Conservation (phyloP, 768 basidiomycete genomes). For the Auriscalpium microsporum region DNA sequence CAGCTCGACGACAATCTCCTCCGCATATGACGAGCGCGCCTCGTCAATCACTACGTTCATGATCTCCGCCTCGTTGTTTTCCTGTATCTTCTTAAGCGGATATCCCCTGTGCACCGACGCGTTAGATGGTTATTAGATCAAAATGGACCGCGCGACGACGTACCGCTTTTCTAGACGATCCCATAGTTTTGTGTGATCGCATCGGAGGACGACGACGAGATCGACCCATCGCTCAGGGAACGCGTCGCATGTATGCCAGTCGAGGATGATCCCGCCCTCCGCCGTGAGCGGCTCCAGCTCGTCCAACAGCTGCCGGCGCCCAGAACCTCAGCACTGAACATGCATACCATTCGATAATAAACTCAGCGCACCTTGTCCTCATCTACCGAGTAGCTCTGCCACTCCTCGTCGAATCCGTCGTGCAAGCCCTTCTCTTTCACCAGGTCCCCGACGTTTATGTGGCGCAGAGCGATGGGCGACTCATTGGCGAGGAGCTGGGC, state of each 20-base stretch:
- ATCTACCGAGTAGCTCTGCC: conserved; percentile 90
- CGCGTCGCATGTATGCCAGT: conserved; percentile 90
- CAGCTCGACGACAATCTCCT: conserved; percentile 83
- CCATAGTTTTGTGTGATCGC: conserved; percentile 84
- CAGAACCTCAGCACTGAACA: not conserved
- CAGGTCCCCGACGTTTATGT: conserved; percentile 86
- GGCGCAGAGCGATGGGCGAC: conserved; percentile 59
- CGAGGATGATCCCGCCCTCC: conserved; percentile 75
- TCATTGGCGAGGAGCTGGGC: conserved; percentile 74
- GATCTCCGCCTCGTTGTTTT: conserved; percentile 98
- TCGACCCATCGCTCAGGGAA: conserved; percentile 98
- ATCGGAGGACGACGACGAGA: conserved; percentile 86
- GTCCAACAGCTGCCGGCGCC: conserved; percentile 63
- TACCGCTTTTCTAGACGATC: conserved; percentile 86
- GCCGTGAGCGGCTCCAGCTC: conserved; percentile 69
- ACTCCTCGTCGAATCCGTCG: conserved; percentile 85
- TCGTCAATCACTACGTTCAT: conserved; percentile 90
- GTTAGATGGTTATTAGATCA: not conserved
- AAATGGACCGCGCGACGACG: conserved; percentile 12
- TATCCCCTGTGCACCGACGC: conserved; percentile 50
- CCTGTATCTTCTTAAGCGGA: conserved; percentile 87
- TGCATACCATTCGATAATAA: not conserved
- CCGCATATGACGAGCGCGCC: conserved; percentile 75
- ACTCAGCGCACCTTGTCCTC: conserved; percentile 77
- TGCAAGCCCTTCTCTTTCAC: conserved; percentile 80